These are phyloP conservation scores for Beauveria caledonica DNA, from an alignment of 2,329 filamentous ascomycete species.

Conservation along the genomic window DNA sequence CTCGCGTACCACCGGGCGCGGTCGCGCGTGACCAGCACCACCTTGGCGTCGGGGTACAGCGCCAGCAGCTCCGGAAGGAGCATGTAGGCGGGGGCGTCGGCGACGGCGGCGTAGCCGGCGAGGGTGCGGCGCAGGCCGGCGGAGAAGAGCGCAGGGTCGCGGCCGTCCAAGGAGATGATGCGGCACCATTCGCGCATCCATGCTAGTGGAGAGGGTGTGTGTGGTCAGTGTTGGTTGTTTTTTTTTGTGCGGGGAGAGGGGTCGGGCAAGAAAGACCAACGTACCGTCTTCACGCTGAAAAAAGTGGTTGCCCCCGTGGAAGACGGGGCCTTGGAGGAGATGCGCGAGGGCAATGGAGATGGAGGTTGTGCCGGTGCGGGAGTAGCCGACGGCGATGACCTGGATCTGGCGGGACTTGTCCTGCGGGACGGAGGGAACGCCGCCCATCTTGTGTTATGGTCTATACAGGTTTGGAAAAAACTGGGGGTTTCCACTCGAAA, in stretches of 20 bases:
- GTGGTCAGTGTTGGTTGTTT: too few species aligned
- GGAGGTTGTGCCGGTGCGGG: slow-evolving; percentile 42
- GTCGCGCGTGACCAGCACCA: slow-evolving; percentile 33
- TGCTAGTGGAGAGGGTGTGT: background rate
- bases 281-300: slow-evolving; percentile 27
- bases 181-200: slow-evolving; percentile 6
- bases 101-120: slow-evolving; percentile 37
- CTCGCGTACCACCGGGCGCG: slow-evolving; percentile 28
- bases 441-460: slow-evolving; percentile 17
- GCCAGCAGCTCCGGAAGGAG: slow-evolving; percentile 38
- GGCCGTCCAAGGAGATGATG: slow-evolving; percentile 13
- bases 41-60: slow-evolving; percentile 40
- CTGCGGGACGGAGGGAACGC: slow-evolving; percentile 23
- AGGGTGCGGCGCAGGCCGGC: slow-evolving; percentile 27
- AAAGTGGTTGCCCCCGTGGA: slow-evolving; percentile 38
- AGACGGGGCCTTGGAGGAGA: slow-evolving; percentile 38
- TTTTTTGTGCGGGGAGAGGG: background rate
- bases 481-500: background rate
- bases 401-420: slow-evolving; percentile 25
- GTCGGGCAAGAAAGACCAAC: background rate
- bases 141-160: slow-evolving; percentile 18
- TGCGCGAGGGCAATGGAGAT: slow-evolving; percentile 38
- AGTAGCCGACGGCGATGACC: slow-evolving; percentile 35
- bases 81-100: slow-evolving; percentile 34
- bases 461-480: background rate